phyloP scores from a whole-genome alignment of 2,329 filamentous ascomycete genomes.

The Hyphodiscus sp. region DNA sequence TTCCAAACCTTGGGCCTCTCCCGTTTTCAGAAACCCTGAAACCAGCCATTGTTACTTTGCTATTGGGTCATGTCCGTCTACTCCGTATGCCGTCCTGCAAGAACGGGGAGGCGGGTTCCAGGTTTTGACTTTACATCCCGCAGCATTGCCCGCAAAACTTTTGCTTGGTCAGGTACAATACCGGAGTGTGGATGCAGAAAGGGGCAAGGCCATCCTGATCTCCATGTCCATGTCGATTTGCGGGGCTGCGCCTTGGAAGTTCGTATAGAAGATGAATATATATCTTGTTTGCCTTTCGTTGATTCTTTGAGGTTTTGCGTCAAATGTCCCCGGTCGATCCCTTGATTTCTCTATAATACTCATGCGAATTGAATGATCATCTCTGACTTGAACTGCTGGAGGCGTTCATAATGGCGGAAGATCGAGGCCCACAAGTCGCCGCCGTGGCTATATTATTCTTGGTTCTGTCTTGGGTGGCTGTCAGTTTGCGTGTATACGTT shows the following conservation, averaged over 20 bases:
- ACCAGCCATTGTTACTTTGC: not conserved
- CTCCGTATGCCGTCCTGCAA: not conserved
- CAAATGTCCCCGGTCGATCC: too few species aligned
- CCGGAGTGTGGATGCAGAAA: not conserved
- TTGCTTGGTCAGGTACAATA: not conserved
- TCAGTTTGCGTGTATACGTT: slow-evolving; percentile 39
- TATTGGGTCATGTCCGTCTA: not conserved
- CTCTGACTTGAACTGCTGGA: not conserved
- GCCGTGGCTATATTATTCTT: slow-evolving; percentile 28
- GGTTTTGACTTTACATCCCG: not conserved
- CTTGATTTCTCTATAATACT: too few species aligned
- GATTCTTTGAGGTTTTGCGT: too few species aligned
- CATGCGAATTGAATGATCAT: not conserved
- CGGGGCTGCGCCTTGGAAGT: too few species aligned
- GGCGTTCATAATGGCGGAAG: not conserved
- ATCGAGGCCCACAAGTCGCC: slow-evolving; percentile 14
- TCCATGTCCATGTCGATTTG: too few species aligned
- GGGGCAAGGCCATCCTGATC: not conserved
- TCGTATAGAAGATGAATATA: too few species aligned
- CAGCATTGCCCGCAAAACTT: not conserved
- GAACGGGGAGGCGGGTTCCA: not conserved
- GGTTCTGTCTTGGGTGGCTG: slow-evolving; percentile 32
- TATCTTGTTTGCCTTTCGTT: too few species aligned
- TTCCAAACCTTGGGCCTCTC: not conserved
- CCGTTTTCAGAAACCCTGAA: not conserved